These are phyloP conservation scores for Pythium pyrilobum DNA, from an alignment of 352 stramenopile genomes.

Conservation along the genomic window DNA sequence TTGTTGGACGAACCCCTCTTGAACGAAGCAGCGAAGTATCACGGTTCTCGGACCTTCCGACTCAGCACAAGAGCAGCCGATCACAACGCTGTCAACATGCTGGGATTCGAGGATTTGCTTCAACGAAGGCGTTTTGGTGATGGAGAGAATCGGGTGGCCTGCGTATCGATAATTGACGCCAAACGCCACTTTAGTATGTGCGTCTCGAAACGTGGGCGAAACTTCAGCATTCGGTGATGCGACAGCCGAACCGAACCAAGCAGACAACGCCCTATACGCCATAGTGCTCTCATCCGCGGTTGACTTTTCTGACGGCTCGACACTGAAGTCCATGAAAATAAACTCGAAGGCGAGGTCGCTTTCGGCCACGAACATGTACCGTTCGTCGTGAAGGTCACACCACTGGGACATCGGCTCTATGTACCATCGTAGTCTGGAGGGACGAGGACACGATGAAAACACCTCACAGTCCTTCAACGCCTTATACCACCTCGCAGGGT, in stretches of 20 bases:
- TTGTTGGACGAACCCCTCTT: conserved; percentile 9
- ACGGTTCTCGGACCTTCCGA: neutral
- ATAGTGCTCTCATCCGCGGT: neutral
- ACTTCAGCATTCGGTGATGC: no score
- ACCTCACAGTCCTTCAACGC: conserved; percentile 7
- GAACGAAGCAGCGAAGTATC: conserved; percentile 10
- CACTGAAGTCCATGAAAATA: conserved; percentile 18
- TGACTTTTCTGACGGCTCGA: no score
- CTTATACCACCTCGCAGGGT: conserved; percentile 15
- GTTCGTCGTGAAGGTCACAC: conserved; percentile 2
- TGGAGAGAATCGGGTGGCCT: neutral
- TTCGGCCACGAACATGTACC: conserved; percentile 20
- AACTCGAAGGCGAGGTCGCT: conserved; percentile 21
- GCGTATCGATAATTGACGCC: conserved; percentile 16
- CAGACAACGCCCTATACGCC: neutral
- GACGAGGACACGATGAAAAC: neutral
- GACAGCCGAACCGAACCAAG: conserved; percentile 14
- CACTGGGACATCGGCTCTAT: conserved; percentile 5
- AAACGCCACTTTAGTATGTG: conserved; percentile 19
- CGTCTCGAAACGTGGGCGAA: no score
- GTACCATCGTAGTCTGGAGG: conserved; percentile 15
- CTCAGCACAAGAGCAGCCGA: neutral
- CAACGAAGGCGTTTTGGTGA: neutral
- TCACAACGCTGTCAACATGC: neutral
- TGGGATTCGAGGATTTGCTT: neutral